Base-by-base conservation (phyloP, 306 rosid species). In the Canavalia gladiata region DNA sequence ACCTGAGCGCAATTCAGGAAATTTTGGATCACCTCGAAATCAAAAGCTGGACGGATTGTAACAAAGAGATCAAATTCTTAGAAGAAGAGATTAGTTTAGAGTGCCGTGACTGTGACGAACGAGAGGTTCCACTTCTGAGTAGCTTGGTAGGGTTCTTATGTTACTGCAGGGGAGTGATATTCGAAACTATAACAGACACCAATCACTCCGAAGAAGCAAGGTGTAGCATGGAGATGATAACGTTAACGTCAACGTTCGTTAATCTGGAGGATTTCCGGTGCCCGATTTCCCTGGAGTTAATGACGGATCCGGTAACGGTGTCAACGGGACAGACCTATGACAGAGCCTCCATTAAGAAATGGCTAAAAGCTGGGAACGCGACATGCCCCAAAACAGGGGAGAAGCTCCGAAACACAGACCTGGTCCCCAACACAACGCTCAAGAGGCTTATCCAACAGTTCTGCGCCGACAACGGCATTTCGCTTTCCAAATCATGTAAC, bases 321-420 rank as follows among this genome's bases (percentile, higher is more conserved):
- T 88, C 95, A 4, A 95, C 98, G 0, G 98, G 98, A 3, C 98
- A 95, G 56, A 95, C 98, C 39, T 95, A 91, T n/a, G 97, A 95
- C 59, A 89, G 97, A 9, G 51, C 68, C 52, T 91, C 97, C 11
- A 95, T 95, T 82, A 63, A 87, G 4, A 91, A 87, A 89, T 95
- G 98, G 98, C 86, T 95, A 4, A 75, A 82, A 58, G 90, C 90
- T 5, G 97, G 98, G 8, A 91, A 95, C 68, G 12, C 7, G 13
- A 82, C 46, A 6, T 95, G 98, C 33, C 98, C 98, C 5, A 92
- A 91, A 87, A 95, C 98, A 64, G 97, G 98, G 74, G 89, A 92
- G 84, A 90, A 64, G 63, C 90, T 95, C 1, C 68, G 18, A 0
- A 89, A 35, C 69, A 80, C 87, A 1, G 97, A 89, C 30, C 41